phyloP scores from a whole-genome alignment of 768 basidiomycete genomes.

The Naganishia friedmannii region DNA sequence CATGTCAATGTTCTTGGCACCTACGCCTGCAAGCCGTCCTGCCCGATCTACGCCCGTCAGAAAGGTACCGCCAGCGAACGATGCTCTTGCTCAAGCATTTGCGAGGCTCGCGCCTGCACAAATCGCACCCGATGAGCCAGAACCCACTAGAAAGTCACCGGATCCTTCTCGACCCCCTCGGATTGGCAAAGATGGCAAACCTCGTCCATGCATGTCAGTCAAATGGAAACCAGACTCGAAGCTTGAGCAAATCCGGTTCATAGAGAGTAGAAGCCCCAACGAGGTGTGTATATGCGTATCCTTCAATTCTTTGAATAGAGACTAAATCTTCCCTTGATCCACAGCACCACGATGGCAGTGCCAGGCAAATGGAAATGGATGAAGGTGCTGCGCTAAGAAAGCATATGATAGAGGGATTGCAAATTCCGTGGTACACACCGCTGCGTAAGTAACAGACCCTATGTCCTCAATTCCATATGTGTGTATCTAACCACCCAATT shows the following conservation, averaged over 20 bases:
- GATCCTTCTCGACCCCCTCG: slow-evolving; percentile 7
- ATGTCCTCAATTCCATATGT: too few species aligned
- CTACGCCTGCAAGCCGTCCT: slow-evolving; percentile 9
- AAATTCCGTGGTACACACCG: not conserved
- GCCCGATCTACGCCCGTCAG: not conserved
- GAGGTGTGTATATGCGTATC: not conserved
- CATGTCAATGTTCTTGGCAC: not conserved
- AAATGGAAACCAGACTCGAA: not conserved
- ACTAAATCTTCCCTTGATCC: not conserved
- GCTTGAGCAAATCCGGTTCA: not conserved
- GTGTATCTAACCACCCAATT: not conserved
- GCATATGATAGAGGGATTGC: not conserved
- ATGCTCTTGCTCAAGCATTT: slow-evolving; percentile 6
- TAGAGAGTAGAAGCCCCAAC: slow-evolving; percentile 1
- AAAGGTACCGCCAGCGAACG: not conserved
- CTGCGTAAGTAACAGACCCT: not conserved
- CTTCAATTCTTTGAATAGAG: too few species aligned
- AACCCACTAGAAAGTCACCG: not conserved
- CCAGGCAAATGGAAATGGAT: slow-evolving; percentile 12
- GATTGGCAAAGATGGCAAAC: slow-evolving; percentile 8
- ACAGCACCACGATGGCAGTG: slow-evolving; percentile 17
- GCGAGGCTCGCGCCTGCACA: not conserved
- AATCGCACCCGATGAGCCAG: not conserved
- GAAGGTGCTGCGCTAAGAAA: not conserved
- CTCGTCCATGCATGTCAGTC: slow-evolving; percentile 11